Conservation (phyloP, 2,329 filamentous ascomycete species). For the Plectosphaerella plurivora region DNA sequence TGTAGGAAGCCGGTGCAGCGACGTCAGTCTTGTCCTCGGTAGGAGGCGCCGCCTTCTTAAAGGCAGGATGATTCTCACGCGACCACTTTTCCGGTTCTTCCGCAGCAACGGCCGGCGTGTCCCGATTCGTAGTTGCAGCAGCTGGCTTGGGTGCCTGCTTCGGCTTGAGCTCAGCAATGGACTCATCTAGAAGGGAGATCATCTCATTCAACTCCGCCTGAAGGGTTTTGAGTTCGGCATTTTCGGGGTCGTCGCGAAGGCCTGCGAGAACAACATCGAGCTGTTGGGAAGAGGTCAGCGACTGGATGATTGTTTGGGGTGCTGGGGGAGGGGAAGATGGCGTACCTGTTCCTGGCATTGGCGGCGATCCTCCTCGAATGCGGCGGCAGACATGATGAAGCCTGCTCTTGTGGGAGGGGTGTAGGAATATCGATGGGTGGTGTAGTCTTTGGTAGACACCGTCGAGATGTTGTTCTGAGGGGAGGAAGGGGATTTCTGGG, state of each 20-base stretch:
- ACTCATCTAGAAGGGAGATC: conserved; percentile 73
- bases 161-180: conserved; percentile 75
- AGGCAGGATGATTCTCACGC: conserved; percentile 75
- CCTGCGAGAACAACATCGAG: conserved; percentile 74
- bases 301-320: neutral
- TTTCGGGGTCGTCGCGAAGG: conserved; percentile 76
- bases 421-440: neutral
- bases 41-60: conserved; percentile 50
- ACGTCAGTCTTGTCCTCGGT: conserved; percentile 47
- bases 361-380: conserved; percentile 47
- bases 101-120: conserved; percentile 23
- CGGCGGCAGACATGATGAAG: conserved; percentile 22
- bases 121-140: conserved; percentile 26
- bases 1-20: conserved; percentile 53
- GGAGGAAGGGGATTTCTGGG: neutral
- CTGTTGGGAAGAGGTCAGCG: conserved; percentile 34
- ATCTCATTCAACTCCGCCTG: conserved; percentile 77
- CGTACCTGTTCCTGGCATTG: conserved; percentile 54
- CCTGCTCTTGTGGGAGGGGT: neutral
- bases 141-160: conserved; percentile 35
- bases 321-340: neutral
- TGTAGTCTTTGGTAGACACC: too few relatives aligned
- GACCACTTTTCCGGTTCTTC: conserved; percentile 68
- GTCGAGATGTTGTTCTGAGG: neutral
- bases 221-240: conserved; percentile 71